These are phyloP conservation scores for Fraxinus floribunda DNA, from an alignment of 305 asterid species.

Conservation along the genomic window DNA sequence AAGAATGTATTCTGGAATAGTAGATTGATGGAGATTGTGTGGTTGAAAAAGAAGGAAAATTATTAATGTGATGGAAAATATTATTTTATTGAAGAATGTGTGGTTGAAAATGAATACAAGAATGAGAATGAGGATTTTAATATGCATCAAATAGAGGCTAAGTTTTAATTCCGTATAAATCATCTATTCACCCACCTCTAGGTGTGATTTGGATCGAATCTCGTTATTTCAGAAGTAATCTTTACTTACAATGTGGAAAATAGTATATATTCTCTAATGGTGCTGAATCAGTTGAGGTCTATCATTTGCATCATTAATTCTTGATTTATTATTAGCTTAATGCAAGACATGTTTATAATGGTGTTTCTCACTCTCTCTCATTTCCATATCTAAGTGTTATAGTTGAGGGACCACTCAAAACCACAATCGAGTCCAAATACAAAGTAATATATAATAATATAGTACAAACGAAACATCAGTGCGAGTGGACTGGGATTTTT, in stretches of 20 bases:
- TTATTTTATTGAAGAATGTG: no score
- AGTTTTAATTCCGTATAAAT: no score
- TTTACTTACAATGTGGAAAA: not conserved
- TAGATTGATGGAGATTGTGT: no score
- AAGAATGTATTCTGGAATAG: no score
- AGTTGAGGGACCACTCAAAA: not conserved
- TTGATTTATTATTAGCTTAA: slow-evolving; percentile 1
- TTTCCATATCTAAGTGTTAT: not conserved
- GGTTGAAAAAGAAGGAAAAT: no score
- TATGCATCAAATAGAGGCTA: no score
- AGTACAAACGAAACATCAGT: not conserved
- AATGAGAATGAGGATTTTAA: no score
- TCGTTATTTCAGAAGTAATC: no score
- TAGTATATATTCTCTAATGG: not conserved
- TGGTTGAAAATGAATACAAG: no score
- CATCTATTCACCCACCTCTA: no score
- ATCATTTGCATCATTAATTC: not conserved
- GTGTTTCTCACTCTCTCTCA: not conserved
- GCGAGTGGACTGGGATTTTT: not conserved
- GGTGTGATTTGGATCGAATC: no score
- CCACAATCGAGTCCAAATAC: not conserved
- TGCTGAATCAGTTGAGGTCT: not conserved
- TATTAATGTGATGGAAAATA: no score
- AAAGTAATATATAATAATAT: not conserved
- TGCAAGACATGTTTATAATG: not conserved